These are phyloP conservation scores for Uronychia binucleata DNA, from an alignment of 73 alveolate species.

Conservation along the genomic window DNA sequence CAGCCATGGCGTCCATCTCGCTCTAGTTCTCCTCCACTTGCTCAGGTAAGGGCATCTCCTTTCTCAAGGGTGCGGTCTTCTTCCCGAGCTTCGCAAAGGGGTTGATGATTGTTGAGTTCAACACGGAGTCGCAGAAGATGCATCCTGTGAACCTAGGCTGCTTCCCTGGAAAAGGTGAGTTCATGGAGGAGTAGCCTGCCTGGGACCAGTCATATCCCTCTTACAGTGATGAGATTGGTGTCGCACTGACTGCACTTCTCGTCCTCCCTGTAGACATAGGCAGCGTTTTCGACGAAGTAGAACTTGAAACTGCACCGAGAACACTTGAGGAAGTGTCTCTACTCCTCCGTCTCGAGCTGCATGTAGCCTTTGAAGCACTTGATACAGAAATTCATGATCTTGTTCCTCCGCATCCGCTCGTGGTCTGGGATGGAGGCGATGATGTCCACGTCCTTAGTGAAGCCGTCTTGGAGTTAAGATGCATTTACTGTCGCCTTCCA, in stretches of 20 bases:
- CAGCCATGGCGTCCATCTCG: slow-evolving; percentile 7
- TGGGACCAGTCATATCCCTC: too few species aligned
- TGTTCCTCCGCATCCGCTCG: slow-evolving; percentile 7
- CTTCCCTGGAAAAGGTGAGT: slow-evolving; percentile 78
- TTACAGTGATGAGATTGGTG: slow-evolving; percentile 52
- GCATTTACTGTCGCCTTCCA: too few species aligned
- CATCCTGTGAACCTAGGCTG: slow-evolving; percentile 75
- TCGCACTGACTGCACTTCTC: slow-evolving; percentile 74
- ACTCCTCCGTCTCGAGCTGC: slow-evolving; percentile 65
- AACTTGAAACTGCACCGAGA: slow-evolving; percentile 70
- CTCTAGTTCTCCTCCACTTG: slow-evolving; percentile 18
- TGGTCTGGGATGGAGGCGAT: neutral
- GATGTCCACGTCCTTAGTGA: neutral
- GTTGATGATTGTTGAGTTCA: slow-evolving; percentile 43
- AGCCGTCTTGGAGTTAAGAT: neutral
- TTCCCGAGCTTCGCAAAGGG: slow-evolving; percentile 2
- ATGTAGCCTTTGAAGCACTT: slow-evolving; percentile 77
- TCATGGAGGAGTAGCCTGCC: slow-evolving; percentile 61
- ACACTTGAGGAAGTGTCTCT: slow-evolving; percentile 75
- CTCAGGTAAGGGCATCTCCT: slow-evolving; percentile 31
- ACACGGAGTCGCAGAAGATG: slow-evolving; percentile 69
- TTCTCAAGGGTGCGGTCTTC: slow-evolving; percentile 13
- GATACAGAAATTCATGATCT: slow-evolving; percentile 70
- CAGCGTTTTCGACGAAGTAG: slow-evolving; percentile 52
- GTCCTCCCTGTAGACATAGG: slow-evolving; percentile 67